Conservation (phyloP, 192 early-diverging fungal species). For the Coemansia sp. region DNA sequence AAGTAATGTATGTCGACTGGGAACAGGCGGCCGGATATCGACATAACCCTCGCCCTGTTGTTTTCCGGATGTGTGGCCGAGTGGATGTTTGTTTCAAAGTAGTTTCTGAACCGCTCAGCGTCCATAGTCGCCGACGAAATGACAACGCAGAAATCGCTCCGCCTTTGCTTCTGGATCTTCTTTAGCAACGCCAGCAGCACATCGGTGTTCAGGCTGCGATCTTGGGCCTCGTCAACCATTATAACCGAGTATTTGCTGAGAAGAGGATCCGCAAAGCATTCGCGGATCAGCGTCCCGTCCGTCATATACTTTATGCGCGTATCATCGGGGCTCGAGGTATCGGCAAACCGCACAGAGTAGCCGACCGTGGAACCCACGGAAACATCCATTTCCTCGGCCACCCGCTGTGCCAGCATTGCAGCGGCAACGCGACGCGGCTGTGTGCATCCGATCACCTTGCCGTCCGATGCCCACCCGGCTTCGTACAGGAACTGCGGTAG, state of each 20-base stretch:
- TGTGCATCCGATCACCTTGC: constrained; percentile 90
- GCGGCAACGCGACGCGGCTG: constrained; percentile 96
- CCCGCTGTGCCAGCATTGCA: constrained; percentile 95
- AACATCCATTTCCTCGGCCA: constrained; percentile 90
- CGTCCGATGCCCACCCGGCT: constrained; percentile 84
- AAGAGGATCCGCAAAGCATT: constrained; percentile 82
- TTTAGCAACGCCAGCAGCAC: constrained; percentile 90
- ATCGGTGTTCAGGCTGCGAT: constrained; percentile 87
- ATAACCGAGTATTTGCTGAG: constrained; percentile 86
- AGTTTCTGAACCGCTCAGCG: constrained; percentile 83
- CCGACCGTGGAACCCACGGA: constrained; percentile 92
- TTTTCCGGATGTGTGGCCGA: constrained; percentile 44
- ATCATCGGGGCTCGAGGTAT: constrained; percentile 81
- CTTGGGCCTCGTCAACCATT: constrained; percentile 95
- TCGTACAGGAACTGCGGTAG: constrained; percentile 94
- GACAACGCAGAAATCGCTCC: constrained; percentile 80
- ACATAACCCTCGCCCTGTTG: constrained; percentile 65
- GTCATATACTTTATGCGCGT: constrained; percentile 97
- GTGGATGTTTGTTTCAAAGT: constrained; percentile 67
- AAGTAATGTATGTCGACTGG: constrained; percentile 97
- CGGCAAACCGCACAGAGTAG: constrained; percentile 96
- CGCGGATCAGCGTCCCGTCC: constrained; percentile 90
- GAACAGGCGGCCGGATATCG: constrained; percentile 89
- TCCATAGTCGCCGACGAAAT: constrained; percentile 93
- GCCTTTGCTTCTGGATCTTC: constrained; percentile 66